phyloP scores from a whole-genome alignment of 495 filamentous ascomycete species.

The Daldinia concentrica region DNA sequence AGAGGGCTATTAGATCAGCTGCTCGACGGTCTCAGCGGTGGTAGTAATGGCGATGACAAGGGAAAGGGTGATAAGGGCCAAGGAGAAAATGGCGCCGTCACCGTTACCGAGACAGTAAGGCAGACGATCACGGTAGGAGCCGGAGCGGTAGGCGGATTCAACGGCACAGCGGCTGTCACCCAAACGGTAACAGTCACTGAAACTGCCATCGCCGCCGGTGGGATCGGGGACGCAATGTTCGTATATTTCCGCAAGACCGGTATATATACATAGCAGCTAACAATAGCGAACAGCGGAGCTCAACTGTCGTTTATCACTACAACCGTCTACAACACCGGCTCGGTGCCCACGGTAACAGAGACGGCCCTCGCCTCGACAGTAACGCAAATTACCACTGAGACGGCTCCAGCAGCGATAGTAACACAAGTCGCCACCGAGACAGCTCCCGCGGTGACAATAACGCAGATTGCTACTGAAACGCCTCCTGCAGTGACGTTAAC shows the following conservation, averaged over 20 bases:
- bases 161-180: slow-evolving; percentile 42
- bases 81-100: slow-evolving; percentile 36
- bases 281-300: slow-evolving; percentile 1
- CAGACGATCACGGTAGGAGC: slow-evolving; percentile 44
- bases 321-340: slow-evolving; percentile 49
- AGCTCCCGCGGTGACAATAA: slow-evolving; percentile 35
- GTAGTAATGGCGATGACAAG: slow-evolving; percentile 22
- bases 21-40: slow-evolving; percentile 38
- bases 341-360: slow-evolving; percentile 51
- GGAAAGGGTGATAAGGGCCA: slow-evolving; percentile 18
- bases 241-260: neutral
- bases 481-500: slow-evolving; percentile 50
- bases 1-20: slow-evolving; percentile 40
- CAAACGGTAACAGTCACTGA: slow-evolving; percentile 25
- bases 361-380: slow-evolving; percentile 53
- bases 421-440: slow-evolving; percentile 8
- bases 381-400: slow-evolving; percentile 42
- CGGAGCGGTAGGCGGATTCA: slow-evolving; percentile 31
- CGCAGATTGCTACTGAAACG: slow-evolving; percentile 43
- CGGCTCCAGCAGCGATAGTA: slow-evolving; percentile 50
- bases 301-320: slow-evolving; percentile 53
- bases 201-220: slow-evolving; percentile 16
- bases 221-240: slow-evolving; percentile 18
- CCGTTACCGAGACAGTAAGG: slow-evolving; percentile 53
- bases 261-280: neutral